A percentile compares a stretch with the other conserved stretches of the same genome.
Conservation (phyloP, 208 protist species). For the Angomonas deanei region DNA sequence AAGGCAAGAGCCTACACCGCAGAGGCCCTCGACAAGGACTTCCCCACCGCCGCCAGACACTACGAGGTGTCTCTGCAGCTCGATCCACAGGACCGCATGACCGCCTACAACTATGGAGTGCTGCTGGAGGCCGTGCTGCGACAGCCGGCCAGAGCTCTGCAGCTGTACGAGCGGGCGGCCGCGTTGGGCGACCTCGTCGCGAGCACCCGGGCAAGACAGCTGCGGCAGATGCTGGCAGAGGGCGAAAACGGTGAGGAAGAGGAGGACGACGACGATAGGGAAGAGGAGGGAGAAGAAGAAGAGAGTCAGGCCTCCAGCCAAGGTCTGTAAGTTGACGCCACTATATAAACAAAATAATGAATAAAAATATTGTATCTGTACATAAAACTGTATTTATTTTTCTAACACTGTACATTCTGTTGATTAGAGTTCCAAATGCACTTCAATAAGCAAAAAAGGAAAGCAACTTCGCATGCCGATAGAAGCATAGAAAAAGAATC, state of each 20-base stretch:
- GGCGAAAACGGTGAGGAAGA: background rate
- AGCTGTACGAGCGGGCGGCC: constrained; percentile 47
- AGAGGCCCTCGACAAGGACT: constrained; percentile 73
- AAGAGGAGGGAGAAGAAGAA: background rate
- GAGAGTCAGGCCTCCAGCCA: background rate
- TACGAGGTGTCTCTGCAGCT: constrained; percentile 50
- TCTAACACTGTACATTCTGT: too few species aligned
- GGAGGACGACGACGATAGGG: background rate
- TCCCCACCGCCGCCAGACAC: constrained; percentile 39
- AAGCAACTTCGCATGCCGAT: too few species aligned
- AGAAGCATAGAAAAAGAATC: too few species aligned
- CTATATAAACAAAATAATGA: background rate
- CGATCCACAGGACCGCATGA: constrained; percentile 66
- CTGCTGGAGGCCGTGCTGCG: constrained; percentile 64
- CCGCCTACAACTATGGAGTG: constrained; percentile 80
- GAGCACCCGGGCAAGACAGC: constrained; percentile 39
- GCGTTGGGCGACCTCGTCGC: constrained; percentile 48
- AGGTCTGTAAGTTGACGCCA: too few species aligned
- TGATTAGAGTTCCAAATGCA: too few species aligned
- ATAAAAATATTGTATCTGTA: background rate
- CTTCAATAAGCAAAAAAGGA: too few species aligned
- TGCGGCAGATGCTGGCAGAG: constrained; percentile 19
- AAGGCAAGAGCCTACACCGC: constrained; percentile 60
- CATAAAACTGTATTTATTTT: background rate
- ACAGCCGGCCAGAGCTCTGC: constrained; percentile 31